Evolutionary conservation across 192 early-diverging fungal genomes (phyloP).

Genomic region (Jimgerdemannia flammicorona): DNA sequence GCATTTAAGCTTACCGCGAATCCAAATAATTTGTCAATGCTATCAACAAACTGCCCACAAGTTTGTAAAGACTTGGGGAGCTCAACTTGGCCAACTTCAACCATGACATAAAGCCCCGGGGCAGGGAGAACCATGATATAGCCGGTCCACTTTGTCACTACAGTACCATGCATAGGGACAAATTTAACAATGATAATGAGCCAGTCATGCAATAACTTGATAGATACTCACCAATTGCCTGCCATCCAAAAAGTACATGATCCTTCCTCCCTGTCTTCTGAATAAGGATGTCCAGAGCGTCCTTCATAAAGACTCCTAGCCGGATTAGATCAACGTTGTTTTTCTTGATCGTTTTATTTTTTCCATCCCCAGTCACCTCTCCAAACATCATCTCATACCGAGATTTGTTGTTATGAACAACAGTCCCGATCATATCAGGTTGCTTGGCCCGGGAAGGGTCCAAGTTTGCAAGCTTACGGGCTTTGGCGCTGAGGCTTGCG

Average conservation of each 20-base stretch:
- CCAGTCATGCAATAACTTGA: background rate
- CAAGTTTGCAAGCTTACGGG: slow-evolving; percentile 9
- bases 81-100: slow-evolving; percentile 7
- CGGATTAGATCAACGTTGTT: slow-evolving; percentile 10
- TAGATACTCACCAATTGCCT: slow-evolving; percentile 5
- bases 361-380: slow-evolving; percentile 7
- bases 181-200: too few species aligned
- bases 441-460: slow-evolving; percentile 13
- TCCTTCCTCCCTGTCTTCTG: background rate
- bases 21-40: slow-evolving; percentile 4
- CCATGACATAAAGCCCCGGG: background rate
- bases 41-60: slow-evolving; percentile 10
- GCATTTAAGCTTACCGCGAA: slow-evolving; percentile 2
- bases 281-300: slow-evolving; percentile 3
- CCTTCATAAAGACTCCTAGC: slow-evolving; percentile 17
- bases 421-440: slow-evolving; percentile 14
- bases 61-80: slow-evolving; percentile 10
- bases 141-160: slow-evolving; percentile 3
- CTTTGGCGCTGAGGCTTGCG: slow-evolving; percentile 12
- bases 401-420: slow-evolving; percentile 11
- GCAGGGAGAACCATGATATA: slow-evolving; percentile 4
- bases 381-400: slow-evolving; percentile 10
- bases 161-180: background rate
- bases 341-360: slow-evolving; percentile 10
- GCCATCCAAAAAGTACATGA: background rate